Conservation (phyloP, 257 asterid genomes). For the Salvia rosmarinus region DNA sequence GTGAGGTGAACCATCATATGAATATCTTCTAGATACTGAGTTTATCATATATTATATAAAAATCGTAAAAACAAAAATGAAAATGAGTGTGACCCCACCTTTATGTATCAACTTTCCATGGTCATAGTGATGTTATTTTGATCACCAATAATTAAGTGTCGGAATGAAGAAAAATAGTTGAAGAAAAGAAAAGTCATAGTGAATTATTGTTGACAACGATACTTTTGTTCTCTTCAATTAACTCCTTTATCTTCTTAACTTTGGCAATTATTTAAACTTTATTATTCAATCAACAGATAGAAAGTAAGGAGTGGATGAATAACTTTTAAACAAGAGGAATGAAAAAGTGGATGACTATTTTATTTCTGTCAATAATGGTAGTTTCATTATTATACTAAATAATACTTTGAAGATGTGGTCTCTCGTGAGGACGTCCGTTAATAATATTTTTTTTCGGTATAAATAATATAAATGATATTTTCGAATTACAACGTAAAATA, state of each 20-base stretch:
- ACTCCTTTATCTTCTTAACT: neutral
- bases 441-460: no score
- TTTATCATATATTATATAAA: neutral
- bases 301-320: conserved; percentile 18
- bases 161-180: conserved; percentile 6
- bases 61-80: neutral
- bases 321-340: neutral
- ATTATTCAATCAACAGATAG: conserved; percentile 5
- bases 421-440: no score
- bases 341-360: neutral
- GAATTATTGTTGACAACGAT: conserved; percentile 37
- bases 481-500: no score
- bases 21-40: neutral
- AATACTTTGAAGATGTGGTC: no score
- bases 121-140: conserved; percentile 11
- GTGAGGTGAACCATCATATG: neutral
- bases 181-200: conserved; percentile 1
- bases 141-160: conserved; percentile 24
- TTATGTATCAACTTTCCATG: conserved; percentile 7
- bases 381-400: neutral
- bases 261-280: conserved; percentile 6
- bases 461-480: no score
- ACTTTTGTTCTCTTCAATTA: conserved; percentile 7
- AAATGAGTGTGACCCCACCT: neutral
- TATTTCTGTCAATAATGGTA: neutral